A percentile compares a stretch with the other conserved stretches of the same genome.
These are phyloP conservation scores for Silene latifolia DNA, from an alignment of 148 eudicot species.

Conservation along the genomic window DNA sequence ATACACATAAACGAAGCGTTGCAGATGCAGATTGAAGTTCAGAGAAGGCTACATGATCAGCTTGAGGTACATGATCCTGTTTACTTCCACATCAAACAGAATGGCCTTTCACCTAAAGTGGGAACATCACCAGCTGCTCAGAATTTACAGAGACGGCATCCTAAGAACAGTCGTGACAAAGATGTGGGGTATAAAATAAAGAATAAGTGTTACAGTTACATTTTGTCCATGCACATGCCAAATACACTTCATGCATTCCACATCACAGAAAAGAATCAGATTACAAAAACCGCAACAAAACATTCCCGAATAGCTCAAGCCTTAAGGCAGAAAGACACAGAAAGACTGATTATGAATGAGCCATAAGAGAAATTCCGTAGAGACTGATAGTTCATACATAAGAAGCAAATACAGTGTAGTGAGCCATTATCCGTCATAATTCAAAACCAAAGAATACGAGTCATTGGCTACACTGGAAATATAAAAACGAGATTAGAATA, in stretches of 20 bases:
- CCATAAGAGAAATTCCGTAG: no score
- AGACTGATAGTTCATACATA: no score
- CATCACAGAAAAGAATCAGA: not conserved
- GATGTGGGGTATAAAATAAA: constrained; percentile 39
- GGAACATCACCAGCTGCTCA: constrained; percentile 35
- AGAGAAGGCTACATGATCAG: constrained; percentile 86
- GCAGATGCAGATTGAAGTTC: constrained; percentile 93
- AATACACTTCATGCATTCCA: constrained; percentile 12
- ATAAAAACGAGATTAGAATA: not conserved
- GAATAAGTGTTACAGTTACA: constrained; percentile 26
- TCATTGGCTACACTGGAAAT: not conserved
- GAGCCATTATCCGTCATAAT: not conserved
- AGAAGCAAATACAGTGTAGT: no score
- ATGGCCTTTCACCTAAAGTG: constrained; percentile 38
- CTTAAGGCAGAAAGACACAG: no score
- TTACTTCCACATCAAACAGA: constrained; percentile 35
- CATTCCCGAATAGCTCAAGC: no score
- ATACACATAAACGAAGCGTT: constrained; percentile 75
- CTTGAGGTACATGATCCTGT: constrained; percentile 74
- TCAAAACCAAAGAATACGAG: not conserved
- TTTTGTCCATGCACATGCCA: constrained; percentile 19
- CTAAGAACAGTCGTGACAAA: constrained; percentile 38
- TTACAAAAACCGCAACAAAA: no score
- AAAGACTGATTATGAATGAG: no score
- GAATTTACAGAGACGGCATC: constrained; percentile 38